A percentile compares a stretch with the other conserved stretches of the same genome.
These are phyloP conservation scores for Penicillium sp. DNA, from an alignment of 2,329 filamentous ascomycete genomes.

Conservation along the genomic window DNA sequence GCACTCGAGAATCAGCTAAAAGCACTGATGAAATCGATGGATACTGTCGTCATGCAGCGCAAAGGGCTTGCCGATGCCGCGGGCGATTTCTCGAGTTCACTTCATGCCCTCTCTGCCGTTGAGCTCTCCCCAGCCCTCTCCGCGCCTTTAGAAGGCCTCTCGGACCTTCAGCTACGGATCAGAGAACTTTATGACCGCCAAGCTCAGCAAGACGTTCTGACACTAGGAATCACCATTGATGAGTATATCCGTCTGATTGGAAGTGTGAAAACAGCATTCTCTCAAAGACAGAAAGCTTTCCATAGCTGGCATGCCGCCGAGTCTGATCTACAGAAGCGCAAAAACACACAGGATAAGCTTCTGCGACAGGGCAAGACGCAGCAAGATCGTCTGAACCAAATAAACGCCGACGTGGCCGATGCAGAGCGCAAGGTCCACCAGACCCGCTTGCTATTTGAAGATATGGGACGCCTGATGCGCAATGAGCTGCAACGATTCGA, in stretches of 20 bases:
- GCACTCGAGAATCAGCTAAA: slow-evolving; percentile 91
- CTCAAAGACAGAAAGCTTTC: slow-evolving; percentile 91
- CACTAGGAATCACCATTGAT: slow-evolving; percentile 94
- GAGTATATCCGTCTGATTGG: slow-evolving; percentile 97
- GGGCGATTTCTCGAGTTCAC: slow-evolving; percentile 86
- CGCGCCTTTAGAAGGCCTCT: slow-evolving; percentile 85
- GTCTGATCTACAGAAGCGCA: slow-evolving; percentile 86
- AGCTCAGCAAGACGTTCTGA: slow-evolving; percentile 94
- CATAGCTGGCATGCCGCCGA: slow-evolving; percentile 93
- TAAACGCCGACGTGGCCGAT: slow-evolving; percentile 91
- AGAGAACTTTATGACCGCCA: slow-evolving; percentile 95
- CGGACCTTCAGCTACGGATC: slow-evolving; percentile 91
- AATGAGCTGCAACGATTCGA: slow-evolving; percentile 92
- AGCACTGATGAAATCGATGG: slow-evolving; percentile 88
- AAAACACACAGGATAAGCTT: slow-evolving; percentile 89
- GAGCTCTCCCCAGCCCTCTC: slow-evolving; percentile 89
- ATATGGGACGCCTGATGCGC: slow-evolving; percentile 94
- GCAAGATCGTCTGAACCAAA: slow-evolving; percentile 91
- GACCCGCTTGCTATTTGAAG: slow-evolving; percentile 86
- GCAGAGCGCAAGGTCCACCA: slow-evolving; percentile 93
- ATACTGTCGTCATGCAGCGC: slow-evolving; percentile 86
- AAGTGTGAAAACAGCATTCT: slow-evolving; percentile 90
- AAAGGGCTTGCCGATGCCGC: slow-evolving; percentile 94
- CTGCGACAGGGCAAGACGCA: slow-evolving; percentile 92
- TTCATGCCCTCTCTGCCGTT: slow-evolving; percentile 90